These are phyloP conservation scores for Solanum rostratum DNA, from an alignment of 257 asterid genomes.

Conservation along the genomic window DNA sequence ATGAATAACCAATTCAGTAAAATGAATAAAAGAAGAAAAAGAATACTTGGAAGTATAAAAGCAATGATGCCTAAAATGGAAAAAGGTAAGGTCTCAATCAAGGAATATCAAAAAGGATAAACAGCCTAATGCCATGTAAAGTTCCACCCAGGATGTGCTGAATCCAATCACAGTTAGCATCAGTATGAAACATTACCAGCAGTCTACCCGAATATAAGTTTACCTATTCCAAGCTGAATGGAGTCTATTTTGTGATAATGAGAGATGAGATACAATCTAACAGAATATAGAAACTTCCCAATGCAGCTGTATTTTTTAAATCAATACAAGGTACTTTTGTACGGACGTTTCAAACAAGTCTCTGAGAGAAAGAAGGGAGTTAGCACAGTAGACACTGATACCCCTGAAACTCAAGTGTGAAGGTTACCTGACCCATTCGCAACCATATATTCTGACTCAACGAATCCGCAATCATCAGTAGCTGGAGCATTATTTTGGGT, in stretches of 20 bases:
- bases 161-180: neutral
- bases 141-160: neutral
- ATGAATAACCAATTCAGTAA: neutral
- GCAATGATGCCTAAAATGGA: neutral
- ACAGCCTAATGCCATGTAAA: neutral
- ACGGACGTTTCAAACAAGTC: neutral
- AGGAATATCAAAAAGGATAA: neutral
- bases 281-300: neutral
- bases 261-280: neutral
- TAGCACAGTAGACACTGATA: neutral
- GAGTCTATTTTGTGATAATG: neutral
- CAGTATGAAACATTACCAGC: neutral
- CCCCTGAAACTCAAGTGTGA: neutral
- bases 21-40: neutral
- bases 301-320: neutral
- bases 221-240: neutral
- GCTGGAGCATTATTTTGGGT: constrained; percentile 58
- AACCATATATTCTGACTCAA: constrained; percentile 64
- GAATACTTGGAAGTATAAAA: neutral
- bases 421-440: constrained; percentile 54
- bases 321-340: neutral
- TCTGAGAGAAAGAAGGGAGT: neutral
- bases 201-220: neutral
- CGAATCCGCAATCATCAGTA: constrained; percentile 72
- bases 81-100: neutral